Conservation (phyloP, 2,329 filamentous ascomycete species). For the Colletotrichum echinochloae region DNA sequence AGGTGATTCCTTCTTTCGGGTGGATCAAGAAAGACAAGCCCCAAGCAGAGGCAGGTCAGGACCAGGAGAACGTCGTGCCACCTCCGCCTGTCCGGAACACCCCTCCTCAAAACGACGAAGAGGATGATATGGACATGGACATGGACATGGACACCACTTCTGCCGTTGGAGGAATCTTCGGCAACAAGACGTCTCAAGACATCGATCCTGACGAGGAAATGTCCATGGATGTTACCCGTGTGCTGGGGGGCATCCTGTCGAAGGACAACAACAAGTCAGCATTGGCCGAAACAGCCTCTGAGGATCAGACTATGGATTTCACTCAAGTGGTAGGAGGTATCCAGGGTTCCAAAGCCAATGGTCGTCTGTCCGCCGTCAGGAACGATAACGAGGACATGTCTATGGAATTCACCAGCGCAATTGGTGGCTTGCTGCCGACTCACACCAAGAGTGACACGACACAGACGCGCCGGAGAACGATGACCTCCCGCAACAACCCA, state of each 20-base stretch:
- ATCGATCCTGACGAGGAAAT: constrained; percentile 72
- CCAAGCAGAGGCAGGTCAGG: constrained; percentile 51
- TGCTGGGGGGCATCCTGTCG: constrained; percentile 81
- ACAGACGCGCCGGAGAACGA: constrained; percentile 46
- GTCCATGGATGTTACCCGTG: constrained; percentile 94
- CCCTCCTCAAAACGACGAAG: constrained; percentile 24
- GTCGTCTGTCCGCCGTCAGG: constrained; percentile 49
- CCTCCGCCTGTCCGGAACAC: constrained; percentile 16
- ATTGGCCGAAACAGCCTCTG: constrained; percentile 12
- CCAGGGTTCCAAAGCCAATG: constrained; percentile 47
- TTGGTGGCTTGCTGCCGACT: constrained; percentile 65
- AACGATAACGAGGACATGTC: constrained; percentile 76
- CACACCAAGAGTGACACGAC: constrained; percentile 40
- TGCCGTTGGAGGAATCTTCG: constrained; percentile 66
- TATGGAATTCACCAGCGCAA: constrained; percentile 80
- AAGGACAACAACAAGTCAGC: constrained; percentile 46
- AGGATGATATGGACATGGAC: constrained; percentile 59
- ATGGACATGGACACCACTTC: constrained; percentile 72
- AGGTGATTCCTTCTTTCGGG: constrained; percentile 81
- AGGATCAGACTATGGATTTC: constrained; percentile 86
- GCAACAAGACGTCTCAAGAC: constrained; percentile 53
- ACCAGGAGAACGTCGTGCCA: constrained; percentile 60
- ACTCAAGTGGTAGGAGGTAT: constrained; percentile 84
- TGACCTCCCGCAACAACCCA: constrained; percentile 46
- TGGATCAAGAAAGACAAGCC: constrained; percentile 70